phyloP scores from a whole-genome alignment of 2,329 filamentous ascomycete genomes.

The Xylariaceae sp. region DNA sequence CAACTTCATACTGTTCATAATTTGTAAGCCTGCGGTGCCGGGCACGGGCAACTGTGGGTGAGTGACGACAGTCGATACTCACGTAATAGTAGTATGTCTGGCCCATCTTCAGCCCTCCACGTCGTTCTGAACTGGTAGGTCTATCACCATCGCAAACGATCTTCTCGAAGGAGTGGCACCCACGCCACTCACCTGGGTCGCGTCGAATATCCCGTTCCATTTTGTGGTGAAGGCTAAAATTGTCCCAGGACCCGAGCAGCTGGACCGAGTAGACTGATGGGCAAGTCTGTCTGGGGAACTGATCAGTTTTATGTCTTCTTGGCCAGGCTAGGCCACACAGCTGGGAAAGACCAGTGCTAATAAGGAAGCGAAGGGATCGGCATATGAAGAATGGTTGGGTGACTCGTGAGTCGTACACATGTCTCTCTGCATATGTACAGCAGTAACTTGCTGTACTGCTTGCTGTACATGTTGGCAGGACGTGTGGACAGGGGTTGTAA shows the following conservation, averaged over 20 bases:
- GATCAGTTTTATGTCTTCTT: constrained; percentile 26
- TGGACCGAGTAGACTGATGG: constrained; percentile 64
- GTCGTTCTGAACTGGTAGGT: constrained; percentile 50
- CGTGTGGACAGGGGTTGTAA: background rate
- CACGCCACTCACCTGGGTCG: constrained; percentile 74
- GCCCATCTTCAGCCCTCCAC: constrained; percentile 84
- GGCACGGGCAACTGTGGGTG: constrained; percentile 2
- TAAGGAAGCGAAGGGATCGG: constrained; percentile 11
- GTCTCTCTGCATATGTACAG: no score
- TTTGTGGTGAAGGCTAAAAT: constrained; percentile 71
- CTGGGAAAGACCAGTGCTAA: background rate
- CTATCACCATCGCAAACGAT: constrained; percentile 74
- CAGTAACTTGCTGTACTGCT: no score
- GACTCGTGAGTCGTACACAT: constrained; percentile 9
- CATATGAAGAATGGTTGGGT: no score
- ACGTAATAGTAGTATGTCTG: constrained; percentile 95
- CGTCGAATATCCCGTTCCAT: constrained; percentile 77
- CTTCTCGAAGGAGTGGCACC: constrained; percentile 79
- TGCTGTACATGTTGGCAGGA: background rate
- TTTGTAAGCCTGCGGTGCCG: no score
- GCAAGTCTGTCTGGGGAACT: constrained; percentile 48
- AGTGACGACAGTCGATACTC: constrained; percentile 38
- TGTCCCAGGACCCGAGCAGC: constrained; percentile 91
- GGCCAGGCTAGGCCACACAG: constrained; percentile 9
- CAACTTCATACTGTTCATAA: constrained; percentile 84